A percentile compares a stretch with the other conserved stretches of the same genome.
phyloP scores from a whole-genome alignment of 352 stramenopile genomes.

The Phytopythium vexans region DNA sequence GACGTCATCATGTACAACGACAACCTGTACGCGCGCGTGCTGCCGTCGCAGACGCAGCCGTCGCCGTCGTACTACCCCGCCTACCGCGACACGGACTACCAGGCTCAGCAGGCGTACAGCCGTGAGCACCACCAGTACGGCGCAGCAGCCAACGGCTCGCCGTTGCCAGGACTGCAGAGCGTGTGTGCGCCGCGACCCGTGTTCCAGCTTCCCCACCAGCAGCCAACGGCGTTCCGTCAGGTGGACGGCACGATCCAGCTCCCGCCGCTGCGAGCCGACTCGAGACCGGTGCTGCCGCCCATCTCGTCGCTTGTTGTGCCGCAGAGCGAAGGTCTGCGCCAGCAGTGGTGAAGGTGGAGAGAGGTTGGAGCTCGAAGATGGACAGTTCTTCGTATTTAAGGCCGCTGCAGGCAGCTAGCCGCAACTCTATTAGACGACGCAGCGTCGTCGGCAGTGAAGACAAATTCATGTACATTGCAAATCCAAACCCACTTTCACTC shows the following conservation, averaged over 20 bases:
- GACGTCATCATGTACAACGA: slow-evolving; percentile 2
- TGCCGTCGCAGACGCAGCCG: no score
- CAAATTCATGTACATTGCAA: no score
- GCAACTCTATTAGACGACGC: neutral
- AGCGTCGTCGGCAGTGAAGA: no score
- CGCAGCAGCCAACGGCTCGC: no score
- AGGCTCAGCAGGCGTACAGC: slow-evolving; percentile 1
- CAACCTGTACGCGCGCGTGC: neutral
- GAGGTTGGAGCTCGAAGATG: neutral
- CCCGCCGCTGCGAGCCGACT: slow-evolving; percentile 33
- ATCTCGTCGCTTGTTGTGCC: slow-evolving; percentile 47
- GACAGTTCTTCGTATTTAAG: no score
- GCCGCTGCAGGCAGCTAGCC: neutral
- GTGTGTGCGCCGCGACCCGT: neutral
- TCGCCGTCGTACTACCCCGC: no score
- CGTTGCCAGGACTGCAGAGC: slow-evolving; percentile 1
- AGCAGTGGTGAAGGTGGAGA: neutral
- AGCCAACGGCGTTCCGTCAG: neutral
- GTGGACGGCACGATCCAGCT: slow-evolving; percentile 4
- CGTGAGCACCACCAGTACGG: neutral
- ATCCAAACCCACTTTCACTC: no score
- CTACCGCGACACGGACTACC: neutral
- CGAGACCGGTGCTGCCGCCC: slow-evolving; percentile 34
- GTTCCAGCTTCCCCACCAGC: neutral
- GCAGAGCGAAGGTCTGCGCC: neutral